Base-by-base conservation (phyloP, 2,329 filamentous ascomycete species). In the Colletotrichum sp. region DNA sequence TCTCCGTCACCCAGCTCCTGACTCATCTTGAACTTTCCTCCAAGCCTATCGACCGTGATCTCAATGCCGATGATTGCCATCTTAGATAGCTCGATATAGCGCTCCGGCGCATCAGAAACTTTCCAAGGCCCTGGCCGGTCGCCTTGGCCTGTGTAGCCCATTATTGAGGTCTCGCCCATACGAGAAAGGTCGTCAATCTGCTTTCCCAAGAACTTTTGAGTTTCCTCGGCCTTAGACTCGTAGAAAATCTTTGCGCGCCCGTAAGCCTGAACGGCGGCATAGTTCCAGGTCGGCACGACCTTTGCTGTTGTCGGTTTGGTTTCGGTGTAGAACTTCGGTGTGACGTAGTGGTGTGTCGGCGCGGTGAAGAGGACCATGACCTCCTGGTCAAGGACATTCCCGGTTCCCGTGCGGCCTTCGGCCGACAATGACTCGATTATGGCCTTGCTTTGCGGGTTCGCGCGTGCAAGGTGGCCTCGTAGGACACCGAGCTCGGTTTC, bases 251-350 rank as follows among this genome's bases (percentile, higher is more conserved):
- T 89, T 2, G 90, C 89, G 3, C 82, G 87, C 2, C 93, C 93
- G 78, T 94, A 94, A 0, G 86, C 91, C 82, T 94, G 91, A 0
- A 88, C 92, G 0, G 92, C 91, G 0, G 91, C 86, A 79, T 94
- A 94, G 82, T 94, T 92, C 93, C 93, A 94, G 0, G 93, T 94
- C 1, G 92, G 92, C 7, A 93, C 93, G 0, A 94, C 92, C 78
- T 94, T 94, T 13, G 88, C 92, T 0, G 89, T 92, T 0, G 79
- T 81, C 0, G 92, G 92, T 80, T 94, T 94, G 2, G 93, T 94
- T 78, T 91, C 87, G 13, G 84, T 86, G 84, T 94, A 94, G 83
- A 94, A 94, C 75, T 93, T 92, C 1, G 93, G 91, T 0, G 93
- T 93, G 7, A 94, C 89, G 78, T 94, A 94, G 82, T 93, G 91